Evolutionary conservation across 140 eudicot species (phyloP), one percentile per base, ranked within the genome.

Genomic region (Senecio squalidus): DNA sequence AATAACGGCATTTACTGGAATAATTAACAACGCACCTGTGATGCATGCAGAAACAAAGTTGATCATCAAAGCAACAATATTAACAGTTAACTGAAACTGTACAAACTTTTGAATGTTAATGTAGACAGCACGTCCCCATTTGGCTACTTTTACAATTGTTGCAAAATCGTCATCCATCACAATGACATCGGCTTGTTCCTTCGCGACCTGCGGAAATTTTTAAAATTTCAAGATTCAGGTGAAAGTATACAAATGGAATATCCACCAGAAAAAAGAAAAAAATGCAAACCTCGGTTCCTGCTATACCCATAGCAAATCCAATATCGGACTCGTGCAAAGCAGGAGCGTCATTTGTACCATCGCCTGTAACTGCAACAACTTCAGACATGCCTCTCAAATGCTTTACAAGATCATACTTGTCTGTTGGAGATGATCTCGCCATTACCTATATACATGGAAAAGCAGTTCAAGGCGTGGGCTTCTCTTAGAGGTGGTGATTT

Each of bases 281-380:
- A 4, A 63, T 3, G 67, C 84, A 68, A 57, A 92, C 99, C 99
- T 92, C 99, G 43, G 99, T 92, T 66, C 99, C 99, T 6, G 96
- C 83, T 59, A 92, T 92, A 63, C 99, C 99, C 99, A 92, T 92
- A 21, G 99, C 99, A 79, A 92, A 84, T 65, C 99, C 99, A 60
- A 92, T 92, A 69, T 92, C 99, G 5, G 99, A 79, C 55, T 82
- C 99, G 17, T 84, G 93, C 76, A 92, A 73, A 23, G 99, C 99
- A 43, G 99, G 99, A 39, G 99, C 99, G 76, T 92, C 99, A 82
- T 92, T 92, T 26, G 99, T 92, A 39, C 99, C 99, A 69, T 92
- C 99, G 60, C 99, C 99, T 26, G 99, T 92, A 66, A 92, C 99
- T 4, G 99, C 99, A 76, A 84, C 93, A 38, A 92, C 96, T 69